Evolutionary conservation across 78 protist species (phyloP).

Genomic region (Isochrysis galbana): DNA sequence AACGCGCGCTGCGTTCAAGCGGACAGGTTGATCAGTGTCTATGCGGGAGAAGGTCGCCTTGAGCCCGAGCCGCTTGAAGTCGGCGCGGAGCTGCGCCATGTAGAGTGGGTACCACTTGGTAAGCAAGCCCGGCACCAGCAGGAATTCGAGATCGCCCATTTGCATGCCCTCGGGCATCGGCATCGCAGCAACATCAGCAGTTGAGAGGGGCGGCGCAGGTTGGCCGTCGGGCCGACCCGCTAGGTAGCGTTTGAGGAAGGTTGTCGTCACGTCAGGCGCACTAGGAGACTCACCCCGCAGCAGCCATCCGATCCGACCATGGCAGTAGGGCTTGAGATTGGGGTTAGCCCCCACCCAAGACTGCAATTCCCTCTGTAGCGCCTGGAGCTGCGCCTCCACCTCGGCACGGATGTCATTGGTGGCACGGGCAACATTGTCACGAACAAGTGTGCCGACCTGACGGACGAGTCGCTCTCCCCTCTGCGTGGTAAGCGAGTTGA

Average conservation of each 20-base stretch:
- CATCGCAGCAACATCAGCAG: not conserved
- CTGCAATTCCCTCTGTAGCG: not conserved
- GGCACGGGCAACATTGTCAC: not conserved
- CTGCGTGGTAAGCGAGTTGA: not conserved
- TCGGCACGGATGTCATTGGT: not conserved
- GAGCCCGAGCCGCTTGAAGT: conserved; percentile 3
- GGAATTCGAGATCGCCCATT: not conserved
- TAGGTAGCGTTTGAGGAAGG: no score
- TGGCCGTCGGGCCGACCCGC: no score
- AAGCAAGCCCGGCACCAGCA: not conserved
- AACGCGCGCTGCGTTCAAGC: not conserved
- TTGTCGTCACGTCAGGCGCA: not conserved
- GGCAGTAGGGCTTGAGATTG: conserved; percentile 3
- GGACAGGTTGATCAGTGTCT: conserved; percentile 12
- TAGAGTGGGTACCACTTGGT: conserved; percentile 11
- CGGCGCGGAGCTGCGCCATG: not conserved
- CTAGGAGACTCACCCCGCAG: not conserved
- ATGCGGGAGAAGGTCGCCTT: not conserved
- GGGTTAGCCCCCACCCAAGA: not conserved
- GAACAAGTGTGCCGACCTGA: not conserved
- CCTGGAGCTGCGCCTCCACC: not conserved
- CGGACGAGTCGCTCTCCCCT: not conserved
- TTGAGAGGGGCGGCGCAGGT: not conserved
- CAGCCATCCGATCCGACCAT: conserved; percentile 16
- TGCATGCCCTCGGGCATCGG: not conserved